Conservation (phyloP, 2,329 filamentous ascomycete genomes). For the Verticillium tricorpus region DNA sequence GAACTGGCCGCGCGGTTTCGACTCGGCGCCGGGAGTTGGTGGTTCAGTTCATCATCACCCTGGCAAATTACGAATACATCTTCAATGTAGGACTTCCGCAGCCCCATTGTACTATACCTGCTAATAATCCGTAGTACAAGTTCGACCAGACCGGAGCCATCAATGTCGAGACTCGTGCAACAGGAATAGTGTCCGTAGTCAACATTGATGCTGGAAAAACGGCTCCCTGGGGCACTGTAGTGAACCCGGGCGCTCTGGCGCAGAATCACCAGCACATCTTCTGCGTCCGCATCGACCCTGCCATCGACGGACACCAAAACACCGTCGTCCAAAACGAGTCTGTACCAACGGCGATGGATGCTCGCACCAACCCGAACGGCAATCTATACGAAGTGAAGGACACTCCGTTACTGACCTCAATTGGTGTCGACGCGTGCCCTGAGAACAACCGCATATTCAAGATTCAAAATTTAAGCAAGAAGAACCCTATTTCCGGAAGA, state of each 20-base stretch:
- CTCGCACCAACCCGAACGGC: constrained; percentile 42
- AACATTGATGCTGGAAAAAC: constrained; percentile 32
- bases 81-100: constrained; percentile 34
- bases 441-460: constrained; percentile 31
- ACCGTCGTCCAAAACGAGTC: constrained; percentile 24
- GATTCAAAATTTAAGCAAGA: constrained; percentile 24
- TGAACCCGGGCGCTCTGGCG: constrained; percentile 46
- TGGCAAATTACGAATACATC: constrained; percentile 69
- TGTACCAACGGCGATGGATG: constrained; percentile 20
- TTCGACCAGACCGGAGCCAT: constrained; percentile 61
- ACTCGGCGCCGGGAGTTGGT: constrained; percentile 22
- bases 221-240: constrained; percentile 43
- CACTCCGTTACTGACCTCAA: constrained; percentile 36
- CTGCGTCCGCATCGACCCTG: constrained; percentile 45
- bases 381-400: constrained; percentile 34
- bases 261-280: constrained; percentile 56
- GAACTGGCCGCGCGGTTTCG: constrained; percentile 58
- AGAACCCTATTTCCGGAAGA: constrained; percentile 24
- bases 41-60: constrained; percentile 13
- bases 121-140: constrained; percentile 36
- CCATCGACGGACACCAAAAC: constrained; percentile 47
- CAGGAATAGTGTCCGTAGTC: constrained; percentile 52
- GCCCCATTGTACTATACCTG: neutral
- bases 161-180: constrained; percentile 58
- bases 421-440: constrained; percentile 15